These are phyloP conservation scores for Pythium grandisporangium DNA, from an alignment of 352 stramenopile species.

Conservation along the genomic window DNA sequence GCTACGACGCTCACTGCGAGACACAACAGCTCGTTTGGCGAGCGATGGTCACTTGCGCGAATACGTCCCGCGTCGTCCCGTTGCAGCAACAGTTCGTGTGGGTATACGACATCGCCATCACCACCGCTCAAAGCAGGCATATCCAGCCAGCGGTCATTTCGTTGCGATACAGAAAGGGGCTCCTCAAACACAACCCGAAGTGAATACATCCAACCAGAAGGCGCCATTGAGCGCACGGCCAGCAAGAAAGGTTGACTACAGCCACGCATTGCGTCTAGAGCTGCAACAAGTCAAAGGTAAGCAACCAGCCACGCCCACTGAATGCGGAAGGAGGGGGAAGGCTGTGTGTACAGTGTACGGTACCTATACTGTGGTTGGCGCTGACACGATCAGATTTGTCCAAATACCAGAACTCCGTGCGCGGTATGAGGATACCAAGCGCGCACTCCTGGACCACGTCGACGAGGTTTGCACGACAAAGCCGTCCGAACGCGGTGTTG, in stretches of 20 bases:
- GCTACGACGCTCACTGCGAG: conserved; percentile 24
- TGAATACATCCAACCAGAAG: background rate
- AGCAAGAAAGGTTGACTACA: conserved; percentile 18
- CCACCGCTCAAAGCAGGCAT: background rate
- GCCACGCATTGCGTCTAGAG: conserved; percentile 22
- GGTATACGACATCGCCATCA: background rate
- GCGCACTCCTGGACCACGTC: conserved; percentile 43
- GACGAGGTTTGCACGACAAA: conserved; percentile 41
- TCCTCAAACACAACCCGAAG: background rate
- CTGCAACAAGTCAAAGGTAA: conserved; percentile 27
- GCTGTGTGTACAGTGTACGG: too few relatives aligned
- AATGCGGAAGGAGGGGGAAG: too few relatives aligned
- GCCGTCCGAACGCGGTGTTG: conserved; percentile 36
- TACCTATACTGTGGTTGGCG: too few relatives aligned
- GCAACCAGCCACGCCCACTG: background rate
- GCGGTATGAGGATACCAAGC: conserved; percentile 49
- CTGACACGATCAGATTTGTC: background rate
- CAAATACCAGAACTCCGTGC: conserved; percentile 24
- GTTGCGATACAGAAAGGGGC: background rate
- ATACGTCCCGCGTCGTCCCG: conserved; percentile 26
- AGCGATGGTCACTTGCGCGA: conserved; percentile 37
- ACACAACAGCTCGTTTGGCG: conserved; percentile 27
- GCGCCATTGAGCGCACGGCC: background rate
- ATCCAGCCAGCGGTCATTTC: background rate
- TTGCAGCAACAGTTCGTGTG: background rate